phyloP scores from a whole-genome alignment of 2,329 filamentous ascomycete species.

The Diaporthe sp. region DNA sequence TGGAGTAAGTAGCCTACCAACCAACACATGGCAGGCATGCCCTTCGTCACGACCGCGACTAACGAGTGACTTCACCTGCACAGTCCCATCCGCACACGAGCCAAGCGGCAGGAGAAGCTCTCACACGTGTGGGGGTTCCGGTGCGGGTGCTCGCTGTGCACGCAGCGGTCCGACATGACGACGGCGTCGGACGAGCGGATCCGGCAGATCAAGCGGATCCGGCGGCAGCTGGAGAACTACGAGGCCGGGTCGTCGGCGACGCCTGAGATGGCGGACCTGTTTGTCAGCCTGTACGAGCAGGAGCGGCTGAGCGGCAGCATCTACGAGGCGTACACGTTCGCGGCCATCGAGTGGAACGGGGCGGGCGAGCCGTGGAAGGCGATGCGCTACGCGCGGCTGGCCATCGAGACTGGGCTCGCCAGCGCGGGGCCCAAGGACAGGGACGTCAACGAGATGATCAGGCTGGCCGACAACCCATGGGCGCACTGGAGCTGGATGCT shows the following conservation, averaged over 20 bases:
- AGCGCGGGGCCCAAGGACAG: conserved; percentile 48
- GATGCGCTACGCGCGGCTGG: conserved; percentile 54
- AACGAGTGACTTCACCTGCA: not conserved
- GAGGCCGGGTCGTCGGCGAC: conserved; percentile 48
- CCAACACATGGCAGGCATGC: not conserved
- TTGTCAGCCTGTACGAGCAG: conserved; percentile 57
- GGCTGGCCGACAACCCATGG: conserved; percentile 53
- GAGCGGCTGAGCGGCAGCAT: conserved; percentile 54
- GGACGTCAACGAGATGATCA: conserved; percentile 53
- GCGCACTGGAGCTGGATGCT: conserved; percentile 58
- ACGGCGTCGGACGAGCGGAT: conserved; percentile 56
- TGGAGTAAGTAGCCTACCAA: conserved; percentile 49
- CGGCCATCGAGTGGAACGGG: conserved; percentile 57
- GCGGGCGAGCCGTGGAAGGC: conserved; percentile 56
- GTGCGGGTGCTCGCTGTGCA: conserved; percentile 57
- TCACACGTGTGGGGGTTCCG: conserved; percentile 55
- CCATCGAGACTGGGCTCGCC: conserved; percentile 54
- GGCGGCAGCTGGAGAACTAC: conserved; percentile 51
- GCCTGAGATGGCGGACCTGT: conserved; percentile 55
- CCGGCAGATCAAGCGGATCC: conserved; percentile 51
- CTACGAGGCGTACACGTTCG: conserved; percentile 54
- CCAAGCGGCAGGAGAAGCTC: conserved; percentile 50
- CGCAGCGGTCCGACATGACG: conserved; percentile 45
- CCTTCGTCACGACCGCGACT: not conserved
- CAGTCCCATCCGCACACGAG: conserved; percentile 51